Evolutionary conservation across 2,329 filamentous ascomycete genomes (phyloP).

Genomic region (Teratosphaeria gauchensis): DNA sequence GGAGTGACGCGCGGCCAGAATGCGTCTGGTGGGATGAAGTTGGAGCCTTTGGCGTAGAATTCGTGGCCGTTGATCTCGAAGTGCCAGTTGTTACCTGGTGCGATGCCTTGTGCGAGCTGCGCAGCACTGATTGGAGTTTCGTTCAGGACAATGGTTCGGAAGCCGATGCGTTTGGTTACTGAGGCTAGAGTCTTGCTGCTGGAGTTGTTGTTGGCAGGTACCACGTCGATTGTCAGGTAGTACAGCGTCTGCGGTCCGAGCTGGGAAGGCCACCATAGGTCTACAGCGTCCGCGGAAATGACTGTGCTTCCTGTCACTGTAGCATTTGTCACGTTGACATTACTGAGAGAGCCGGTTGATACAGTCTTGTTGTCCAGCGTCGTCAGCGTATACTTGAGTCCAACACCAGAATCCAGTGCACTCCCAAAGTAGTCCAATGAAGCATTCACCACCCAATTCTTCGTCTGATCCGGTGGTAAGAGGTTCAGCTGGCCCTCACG

Average conservation of each 20-base stretch:
- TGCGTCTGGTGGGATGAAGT: constrained; percentile 53
- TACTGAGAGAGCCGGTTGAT: constrained; percentile 28
- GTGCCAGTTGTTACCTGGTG: constrained; percentile 52
- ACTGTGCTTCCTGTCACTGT: constrained; percentile 42
- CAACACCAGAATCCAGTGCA: constrained; percentile 32
- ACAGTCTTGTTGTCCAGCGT: constrained; percentile 36
- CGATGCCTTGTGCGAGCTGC: constrained; percentile 45
- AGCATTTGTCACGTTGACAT: constrained; percentile 32
- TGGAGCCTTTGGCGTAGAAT: constrained; percentile 56
- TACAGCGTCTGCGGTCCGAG: constrained; percentile 42
- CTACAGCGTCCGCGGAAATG: constrained; percentile 34
- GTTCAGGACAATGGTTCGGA: constrained; percentile 54
- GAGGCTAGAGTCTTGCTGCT: constrained; percentile 25
- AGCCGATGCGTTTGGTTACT: constrained; percentile 48
- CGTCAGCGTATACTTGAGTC: constrained; percentile 39
- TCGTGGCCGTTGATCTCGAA: constrained; percentile 57
- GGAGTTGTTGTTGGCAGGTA: constrained; percentile 23
- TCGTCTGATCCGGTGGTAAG: constrained; percentile 45
- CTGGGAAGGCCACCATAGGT: constrained; percentile 53
- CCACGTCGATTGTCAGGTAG: constrained; percentile 43
- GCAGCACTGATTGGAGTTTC: constrained; percentile 43
- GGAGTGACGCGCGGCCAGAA: constrained; percentile 54
- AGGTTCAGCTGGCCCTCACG: constrained; percentile 50
- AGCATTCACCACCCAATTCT: constrained; percentile 52
- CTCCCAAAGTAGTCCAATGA: constrained; percentile 48